Evolutionary conservation across 768 basidiomycete genomes (phyloP).

Genomic region (Cyclocybe aegerita): DNA sequence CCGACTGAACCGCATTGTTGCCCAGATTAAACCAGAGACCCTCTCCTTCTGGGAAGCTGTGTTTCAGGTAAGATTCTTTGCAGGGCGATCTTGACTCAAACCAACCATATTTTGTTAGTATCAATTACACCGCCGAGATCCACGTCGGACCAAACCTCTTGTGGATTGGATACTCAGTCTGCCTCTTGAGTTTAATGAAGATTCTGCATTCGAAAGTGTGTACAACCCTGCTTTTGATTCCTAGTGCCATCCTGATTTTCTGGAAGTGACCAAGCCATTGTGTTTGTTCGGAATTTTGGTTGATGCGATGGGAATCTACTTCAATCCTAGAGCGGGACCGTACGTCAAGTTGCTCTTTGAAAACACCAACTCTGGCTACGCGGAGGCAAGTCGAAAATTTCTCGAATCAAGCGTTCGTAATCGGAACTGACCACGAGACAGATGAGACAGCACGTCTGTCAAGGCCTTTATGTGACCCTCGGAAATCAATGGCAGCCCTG

Average conservation of each 20-base stretch:
- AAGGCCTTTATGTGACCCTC: slow-evolving; percentile 57
- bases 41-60: slow-evolving; percentile 71
- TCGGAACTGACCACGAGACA: slow-evolving; percentile 23
- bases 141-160: slow-evolving; percentile 70
- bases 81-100: neutral
- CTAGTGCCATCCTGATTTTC: neutral
- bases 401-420: neutral
- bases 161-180: slow-evolving; percentile 76
- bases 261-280: slow-evolving; percentile 74
- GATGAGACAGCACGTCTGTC: slow-evolving; percentile 72
- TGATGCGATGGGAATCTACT: slow-evolving; percentile 64
- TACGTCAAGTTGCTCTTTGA: slow-evolving; percentile 72
- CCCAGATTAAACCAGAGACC: slow-evolving; percentile 85
- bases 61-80: slow-evolving; percentile 46
- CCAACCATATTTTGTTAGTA: slow-evolving; percentile 13
- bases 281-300: slow-evolving; percentile 65
- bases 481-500: slow-evolving; percentile 68
- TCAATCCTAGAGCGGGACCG: slow-evolving; percentile 63
- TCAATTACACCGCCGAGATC: slow-evolving; percentile 70
- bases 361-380: slow-evolving; percentile 80
- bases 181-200: slow-evolving; percentile 78
- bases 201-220: slow-evolving; percentile 86
- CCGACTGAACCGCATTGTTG: slow-evolving; percentile 62
- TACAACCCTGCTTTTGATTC: slow-evolving; percentile 10
- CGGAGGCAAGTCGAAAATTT: slow-evolving; percentile 56